Percentiles rank a stretch among this genome's conserved stretches.
Conservation (phyloP, 345 rosid species). For the Eutrema japonicum region DNA sequence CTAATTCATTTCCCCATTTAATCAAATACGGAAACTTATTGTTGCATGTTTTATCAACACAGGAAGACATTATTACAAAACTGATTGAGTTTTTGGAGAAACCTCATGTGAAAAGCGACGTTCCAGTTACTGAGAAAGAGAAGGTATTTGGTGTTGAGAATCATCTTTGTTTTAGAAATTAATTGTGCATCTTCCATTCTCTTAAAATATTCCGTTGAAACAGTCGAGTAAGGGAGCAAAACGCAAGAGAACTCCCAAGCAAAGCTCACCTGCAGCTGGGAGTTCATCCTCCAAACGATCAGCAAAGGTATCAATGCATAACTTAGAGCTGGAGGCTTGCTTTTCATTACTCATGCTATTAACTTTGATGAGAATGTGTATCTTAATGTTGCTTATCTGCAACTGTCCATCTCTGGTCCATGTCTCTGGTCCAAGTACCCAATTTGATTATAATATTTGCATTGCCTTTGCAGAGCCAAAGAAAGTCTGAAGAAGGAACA, state of each 20-base stretch:
- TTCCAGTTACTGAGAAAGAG: constrained; percentile 71
- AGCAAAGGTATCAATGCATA: constrained; percentile 37
- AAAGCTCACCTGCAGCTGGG: constrained; percentile 48
- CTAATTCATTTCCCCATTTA: constrained; percentile 6
- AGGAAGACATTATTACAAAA: constrained; percentile 78
- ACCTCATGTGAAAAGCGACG: constrained; percentile 72
- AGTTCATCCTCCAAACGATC: constrained; percentile 44
- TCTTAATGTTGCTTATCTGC: neutral
- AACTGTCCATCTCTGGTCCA: neutral
- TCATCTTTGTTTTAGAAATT: neutral
- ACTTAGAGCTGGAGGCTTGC: neutral
- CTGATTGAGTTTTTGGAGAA: constrained; percentile 82
- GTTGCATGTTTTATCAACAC: constrained; percentile 28
- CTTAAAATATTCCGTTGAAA: constrained; percentile 4
- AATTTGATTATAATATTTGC: constrained; percentile 13
- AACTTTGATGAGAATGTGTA: constrained; percentile 6
- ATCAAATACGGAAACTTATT: neutral
- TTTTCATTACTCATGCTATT: constrained; percentile 10
- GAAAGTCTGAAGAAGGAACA: constrained; percentile 54
- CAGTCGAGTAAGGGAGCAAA: constrained; percentile 72
- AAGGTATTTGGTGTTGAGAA: constrained; percentile 47
- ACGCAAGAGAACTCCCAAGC: constrained; percentile 69
- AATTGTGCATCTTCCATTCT: constrained; percentile 12
- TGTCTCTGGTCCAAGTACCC: constrained; percentile 2
- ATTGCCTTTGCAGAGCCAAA: constrained; percentile 56